These are phyloP conservation scores for Fusarium sp. DNA, from an alignment of 2,329 filamentous ascomycete genomes.

Conservation along the genomic window DNA sequence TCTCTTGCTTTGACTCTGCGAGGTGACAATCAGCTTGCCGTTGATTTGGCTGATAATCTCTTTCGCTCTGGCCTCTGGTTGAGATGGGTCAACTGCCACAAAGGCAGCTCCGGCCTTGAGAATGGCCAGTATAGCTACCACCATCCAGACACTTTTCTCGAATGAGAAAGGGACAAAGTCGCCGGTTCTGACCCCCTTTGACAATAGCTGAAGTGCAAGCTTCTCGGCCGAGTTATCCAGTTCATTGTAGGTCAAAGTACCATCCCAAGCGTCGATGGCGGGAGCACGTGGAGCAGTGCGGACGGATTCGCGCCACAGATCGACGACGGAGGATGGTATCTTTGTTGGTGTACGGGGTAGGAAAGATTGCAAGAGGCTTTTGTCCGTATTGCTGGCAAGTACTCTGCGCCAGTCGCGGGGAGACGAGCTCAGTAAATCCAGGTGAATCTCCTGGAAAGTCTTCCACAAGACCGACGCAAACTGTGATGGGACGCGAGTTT, in stretches of 20 bases:
- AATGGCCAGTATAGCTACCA: background rate
- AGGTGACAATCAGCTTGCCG: background rate
- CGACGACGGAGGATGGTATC: background rate
- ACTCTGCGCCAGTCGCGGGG: background rate
- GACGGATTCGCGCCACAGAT: constrained; percentile 1
- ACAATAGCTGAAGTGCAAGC: background rate
- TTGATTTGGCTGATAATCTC: background rate
- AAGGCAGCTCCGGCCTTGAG: constrained; percentile 1
- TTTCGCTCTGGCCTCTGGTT: background rate
- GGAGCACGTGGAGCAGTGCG: background rate
- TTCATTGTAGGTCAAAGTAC: background rate
- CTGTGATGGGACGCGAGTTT: background rate
- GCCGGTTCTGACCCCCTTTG: background rate
- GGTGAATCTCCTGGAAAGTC: background rate
- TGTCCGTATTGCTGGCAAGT: background rate
- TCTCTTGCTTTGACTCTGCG: background rate
- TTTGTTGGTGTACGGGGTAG: background rate
- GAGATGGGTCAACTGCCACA: background rate
- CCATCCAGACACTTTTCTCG: constrained; percentile 1
- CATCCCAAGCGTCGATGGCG: background rate
- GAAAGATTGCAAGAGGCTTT: background rate
- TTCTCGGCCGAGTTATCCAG: background rate
- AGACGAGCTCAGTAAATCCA: background rate
- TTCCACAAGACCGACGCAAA: background rate
- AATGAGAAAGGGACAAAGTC: constrained; percentile 1